Conservation (phyloP, 306 rosid species). For the Medicago ruthenica region DNA sequence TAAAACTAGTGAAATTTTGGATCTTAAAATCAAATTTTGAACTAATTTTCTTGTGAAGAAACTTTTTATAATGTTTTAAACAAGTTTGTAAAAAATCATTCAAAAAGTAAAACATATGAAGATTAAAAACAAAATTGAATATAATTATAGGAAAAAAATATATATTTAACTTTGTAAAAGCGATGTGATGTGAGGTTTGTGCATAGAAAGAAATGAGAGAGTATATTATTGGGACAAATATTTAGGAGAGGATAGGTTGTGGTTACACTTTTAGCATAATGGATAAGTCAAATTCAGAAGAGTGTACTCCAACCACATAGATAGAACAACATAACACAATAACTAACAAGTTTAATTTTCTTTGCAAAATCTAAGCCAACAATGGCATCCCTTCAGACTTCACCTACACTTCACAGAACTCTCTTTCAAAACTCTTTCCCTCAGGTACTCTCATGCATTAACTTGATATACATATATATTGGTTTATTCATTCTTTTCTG, state of each 20-base stretch:
- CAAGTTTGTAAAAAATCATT: no score
- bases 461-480: background rate
- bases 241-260: slow-evolving; percentile 21
- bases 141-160: no score
- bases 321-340: background rate
- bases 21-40: no score
- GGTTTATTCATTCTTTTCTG: slow-evolving; percentile 24
- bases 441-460: slow-evolving; percentile 54
- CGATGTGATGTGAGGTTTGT: no score
- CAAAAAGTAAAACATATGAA: no score
- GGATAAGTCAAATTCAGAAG: slow-evolving; percentile 44
- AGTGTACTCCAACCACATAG: slow-evolving; percentile 46
- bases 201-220: no score
- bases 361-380: slow-evolving; percentile 37
- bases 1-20: no score
- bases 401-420: slow-evolving; percentile 63
- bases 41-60: no score
- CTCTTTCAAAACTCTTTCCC: slow-evolving; percentile 69
- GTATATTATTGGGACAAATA: background rate
- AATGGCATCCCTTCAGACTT: slow-evolving; percentile 77
- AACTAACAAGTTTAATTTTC: slow-evolving; percentile 12
- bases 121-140: no score
- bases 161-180: no score
- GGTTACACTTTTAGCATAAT: background rate
- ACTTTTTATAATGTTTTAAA: no score